Evolutionary conservation across 345 rosid genomes (phyloP), one percentile per base, ranked within the genome.

Genomic region (Garcia nutans): DNA sequence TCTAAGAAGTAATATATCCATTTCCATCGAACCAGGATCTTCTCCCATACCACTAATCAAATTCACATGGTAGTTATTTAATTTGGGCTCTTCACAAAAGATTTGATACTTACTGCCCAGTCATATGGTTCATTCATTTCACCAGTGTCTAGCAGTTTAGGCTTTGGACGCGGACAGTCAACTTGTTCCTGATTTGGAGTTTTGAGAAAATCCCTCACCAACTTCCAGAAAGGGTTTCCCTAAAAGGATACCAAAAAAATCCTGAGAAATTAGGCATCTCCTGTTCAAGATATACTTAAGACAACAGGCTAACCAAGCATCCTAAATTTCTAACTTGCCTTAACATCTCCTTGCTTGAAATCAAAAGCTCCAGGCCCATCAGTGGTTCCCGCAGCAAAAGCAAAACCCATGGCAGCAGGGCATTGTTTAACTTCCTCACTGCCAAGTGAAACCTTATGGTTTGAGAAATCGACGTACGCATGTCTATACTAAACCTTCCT

Each of bases 281-380:
- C 44, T 37, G 56, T 44, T 56, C 66, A 41, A 31, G 54, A 15
- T 37, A 16, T 47, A 78, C 42, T 60, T 33, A 12, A 71, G 58
- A 66, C 68, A 84, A 19, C 17, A 5, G 3, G 55, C 28, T 16
- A 58, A 60, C 37, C 22, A 63, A 20, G 76, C n/a, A 12, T 37
- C 55, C 44, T 12, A 23, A 17, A 28, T 26, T 59, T 73, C 57
- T 37, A 70, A 65, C 67, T 85, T 82, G 87, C 97, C 92, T 77
- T 67, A n/a, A 77, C 86, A 90, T 95, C 99, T 78, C 97, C 97
- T 87, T 95, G 99, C 79, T 84, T 91, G 80, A 95, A 95, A 85
- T 89, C 97, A 81, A 95, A 95, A 82, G 99, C 99, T 74, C 99
- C 99, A 33, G 99, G 99, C 65, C 99, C 99, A 83, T 93, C 99